A percentile compares a stretch with the other conserved stretches of the same genome.
Conservation (phyloP, 352 stramenopile species). For the Phytopythium helicoides region DNA sequence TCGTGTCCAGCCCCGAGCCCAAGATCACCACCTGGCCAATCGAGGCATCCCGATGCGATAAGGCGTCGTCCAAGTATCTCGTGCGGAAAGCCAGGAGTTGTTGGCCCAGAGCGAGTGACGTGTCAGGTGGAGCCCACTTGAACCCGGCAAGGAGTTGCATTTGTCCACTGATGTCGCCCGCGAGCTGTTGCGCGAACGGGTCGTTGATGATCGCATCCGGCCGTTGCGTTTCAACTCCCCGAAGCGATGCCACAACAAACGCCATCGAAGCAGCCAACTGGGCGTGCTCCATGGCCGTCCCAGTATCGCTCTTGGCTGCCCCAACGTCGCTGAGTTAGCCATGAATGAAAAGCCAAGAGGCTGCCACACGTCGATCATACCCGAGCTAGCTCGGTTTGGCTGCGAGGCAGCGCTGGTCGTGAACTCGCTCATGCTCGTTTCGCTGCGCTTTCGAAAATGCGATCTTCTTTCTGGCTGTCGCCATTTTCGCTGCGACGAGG, state of each 20-base stretch:
- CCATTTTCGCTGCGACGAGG: too few species aligned
- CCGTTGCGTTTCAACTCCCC: constrained; percentile 24
- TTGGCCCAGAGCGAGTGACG: constrained; percentile 8
- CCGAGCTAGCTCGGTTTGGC: too few species aligned
- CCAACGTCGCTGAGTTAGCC: too few species aligned
- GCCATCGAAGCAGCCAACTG: constrained; percentile 16
- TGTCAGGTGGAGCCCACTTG: constrained; percentile 14
- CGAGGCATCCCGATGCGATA: constrained; percentile 23
- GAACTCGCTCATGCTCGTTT: too few species aligned
- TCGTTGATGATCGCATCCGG: constrained; percentile 33
- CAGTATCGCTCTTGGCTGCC: background rate
- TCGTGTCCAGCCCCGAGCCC: constrained; percentile 43
- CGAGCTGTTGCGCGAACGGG: constrained; percentile 29
- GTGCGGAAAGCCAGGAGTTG: constrained; percentile 37
- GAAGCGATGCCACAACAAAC: constrained; percentile 32
- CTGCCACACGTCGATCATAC: too few species aligned
- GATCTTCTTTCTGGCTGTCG: too few species aligned
- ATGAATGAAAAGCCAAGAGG: too few species aligned
- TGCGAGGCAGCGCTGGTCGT: too few species aligned
- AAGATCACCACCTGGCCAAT: constrained; percentile 60
- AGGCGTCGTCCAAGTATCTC: constrained; percentile 51
- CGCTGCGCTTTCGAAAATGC: too few species aligned
- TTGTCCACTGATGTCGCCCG: constrained; percentile 16
- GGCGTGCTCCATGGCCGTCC: background rate
- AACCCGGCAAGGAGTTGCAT: constrained; percentile 10